These are phyloP conservation scores for Yarrowia sp. DNA, from an alignment of 805 yeast genomes.

Conservation along the genomic window DNA sequence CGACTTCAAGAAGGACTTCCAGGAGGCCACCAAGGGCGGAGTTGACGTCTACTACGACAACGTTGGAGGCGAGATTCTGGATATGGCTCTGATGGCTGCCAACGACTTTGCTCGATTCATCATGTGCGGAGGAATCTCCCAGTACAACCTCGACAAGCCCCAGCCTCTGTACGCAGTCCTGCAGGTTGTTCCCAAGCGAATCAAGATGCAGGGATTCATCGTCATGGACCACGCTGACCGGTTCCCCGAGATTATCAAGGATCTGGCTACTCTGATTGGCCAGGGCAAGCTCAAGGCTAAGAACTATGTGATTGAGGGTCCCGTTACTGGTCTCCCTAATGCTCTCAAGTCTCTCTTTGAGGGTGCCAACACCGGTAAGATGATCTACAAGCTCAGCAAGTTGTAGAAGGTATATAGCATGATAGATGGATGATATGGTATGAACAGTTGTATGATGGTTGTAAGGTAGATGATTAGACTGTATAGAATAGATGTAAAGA, in stretches of 20 bases:
- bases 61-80: conserved; percentile 35
- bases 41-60: conserved; percentile 39
- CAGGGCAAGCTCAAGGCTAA: conserved; percentile 16
- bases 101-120: conserved; percentile 22
- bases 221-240: conserved; percentile 20
- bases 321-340: conserved; percentile 20
- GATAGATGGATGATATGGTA: neutral
- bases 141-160: conserved; percentile 23
- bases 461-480: no score
- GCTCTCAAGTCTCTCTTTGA: conserved; percentile 23
- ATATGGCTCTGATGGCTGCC: conserved; percentile 24
- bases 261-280: neutral
- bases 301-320: conserved; percentile 20
- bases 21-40: conserved; percentile 38
- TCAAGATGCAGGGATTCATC: conserved; percentile 25
- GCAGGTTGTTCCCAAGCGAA: conserved; percentile 20
- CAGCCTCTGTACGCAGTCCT: conserved; percentile 1
- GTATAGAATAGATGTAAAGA: no score
- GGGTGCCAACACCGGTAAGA: conserved; percentile 26
- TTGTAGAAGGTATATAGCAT: neutral
- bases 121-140: conserved; percentile 26
- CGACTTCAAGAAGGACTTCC: conserved; percentile 35
- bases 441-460: no score
- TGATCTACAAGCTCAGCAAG: conserved; percentile 18
- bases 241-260: conserved; percentile 20